Evolutionary conservation across 176 grass and related monocot species (phyloP), one percentile per base, ranked within the genome.

Genomic region (Musa beccarii): DNA sequence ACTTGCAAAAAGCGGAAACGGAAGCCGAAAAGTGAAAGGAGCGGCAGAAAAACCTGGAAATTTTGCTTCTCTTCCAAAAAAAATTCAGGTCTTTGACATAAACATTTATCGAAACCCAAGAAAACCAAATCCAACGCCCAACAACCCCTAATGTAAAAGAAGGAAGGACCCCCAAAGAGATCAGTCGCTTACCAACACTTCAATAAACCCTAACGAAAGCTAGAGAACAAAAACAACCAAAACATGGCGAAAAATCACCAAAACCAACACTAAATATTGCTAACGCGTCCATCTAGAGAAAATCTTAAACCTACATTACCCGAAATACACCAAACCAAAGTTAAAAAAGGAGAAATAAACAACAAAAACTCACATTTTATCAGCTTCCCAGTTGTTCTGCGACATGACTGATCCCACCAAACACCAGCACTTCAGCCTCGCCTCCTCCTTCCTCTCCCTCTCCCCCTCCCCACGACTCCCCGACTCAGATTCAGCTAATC

Each of bases 371-470:
- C 73, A 90, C 89, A 82, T 90, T 82, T 90, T 90, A 78, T 90
- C 89, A 17, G 89, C 76, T 75, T 90, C 82, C 88, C 89, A 90
- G 3, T 69, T 72, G 77, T 78, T 70, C 50, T 87, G 82, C 56
- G 82, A 69, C 89, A 90, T 90, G 72, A 83, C 70, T 17, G 81
- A 52, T 51, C 64, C 76, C 13, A 17, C 17, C 20, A 7, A n/a
- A 15, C 57, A 10, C 34, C 68, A 20, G 23, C 73, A 16, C 25
- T 56, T 11, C 22, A 61, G 17, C 11, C 7, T n/a, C 16, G 23
- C 13, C 11, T 8, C 12, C 24, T 10, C 3, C 11, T 34, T 6
- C 9, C 54, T 54, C 16, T 9, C 23, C 4, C 3, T 14, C n/a
- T 59, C 8, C 51, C 54, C 10, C 28, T 11, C 9, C 15, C 54